Base-by-base conservation (phyloP, 2,329 filamentous ascomycete genomes). In the Lachnellula subtilissima region DNA sequence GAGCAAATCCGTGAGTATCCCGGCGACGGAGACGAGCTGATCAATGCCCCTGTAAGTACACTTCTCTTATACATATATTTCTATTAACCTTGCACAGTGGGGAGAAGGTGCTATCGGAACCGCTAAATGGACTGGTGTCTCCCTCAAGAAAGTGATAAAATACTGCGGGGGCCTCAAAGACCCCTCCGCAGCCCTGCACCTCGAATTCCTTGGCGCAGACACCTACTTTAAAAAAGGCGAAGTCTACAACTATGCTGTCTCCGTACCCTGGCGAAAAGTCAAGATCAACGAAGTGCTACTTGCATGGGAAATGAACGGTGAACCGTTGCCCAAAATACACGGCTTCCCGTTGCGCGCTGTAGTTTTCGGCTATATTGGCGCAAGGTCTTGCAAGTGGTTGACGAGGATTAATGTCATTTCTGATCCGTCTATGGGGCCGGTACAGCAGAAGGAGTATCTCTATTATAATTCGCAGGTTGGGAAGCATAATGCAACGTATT, bases 141-240 rank as follows among this genome's bases (percentile, higher is more conserved):
- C 78, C 28, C 73, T 89, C 14, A 88, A 88, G 66, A 87, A 85
- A 62, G 75, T 89, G 1, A 84, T 90, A 69, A 88, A 89, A 61
- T 72, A 82, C 56, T 89, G 86, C 57, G 87, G 86, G 2, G 86
- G 86, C 0, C 70, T 88, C 2, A 60, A 67, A n/a, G 73, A 56
- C 17, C 39, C 39, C 0, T 40, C 39, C 39, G 72, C 74, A 1
- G 83, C 75, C 0, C 79, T 82, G 56, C 84, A 90, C 60, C 69
- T 89, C 12, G 86, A 89, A 61, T 78, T 90, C 49, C 84, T 82
- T 55, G 87, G 87, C 0, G 85, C 83, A 1, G 87, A 90, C 55
- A 87, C 85, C 0, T 89, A 90, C 65, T 86, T 89, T 74, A 89
- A 89, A 69, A 81, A 61, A 52, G 76, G 79, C 15, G 72, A 86